Base-by-base conservation (phyloP, 805 yeast genomes). In the Candida multigemmis region DNA sequence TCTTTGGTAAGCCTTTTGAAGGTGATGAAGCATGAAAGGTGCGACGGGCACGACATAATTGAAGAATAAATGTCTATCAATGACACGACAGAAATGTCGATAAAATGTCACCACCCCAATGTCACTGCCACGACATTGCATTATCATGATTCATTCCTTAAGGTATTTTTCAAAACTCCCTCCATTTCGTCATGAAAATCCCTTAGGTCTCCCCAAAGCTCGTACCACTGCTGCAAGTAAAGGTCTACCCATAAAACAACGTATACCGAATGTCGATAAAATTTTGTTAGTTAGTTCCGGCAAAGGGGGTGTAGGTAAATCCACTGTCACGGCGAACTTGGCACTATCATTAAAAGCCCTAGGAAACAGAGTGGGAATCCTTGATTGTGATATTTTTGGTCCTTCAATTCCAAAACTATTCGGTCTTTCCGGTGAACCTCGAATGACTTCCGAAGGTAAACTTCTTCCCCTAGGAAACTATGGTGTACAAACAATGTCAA, bases 351-450 rank as follows among this genome's bases (percentile, higher is more conserved):
- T 84, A 26, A 68, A 68, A 21, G 43, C 57, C 15, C 42, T 52
- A 16, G 80, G 81, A 1, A 53, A 68, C 22, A 64, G 63, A 12
- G 75, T 74, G 1, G 94, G 94, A 0, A 44, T 84, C 2, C 55
- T 84, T 8, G 94, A 84, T 44, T 81, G 79, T 0, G 94, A 84
- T 46, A 64, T 84, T 6, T 84, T 82, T 52, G 94, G 94, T 0
- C 94, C 94, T 1, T 78, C 87, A 2, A 52, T 84, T 5, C 94
- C 94, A 0, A 74, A 71, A 33, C 56, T 84, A 36, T 59, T 84
- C 56, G 69, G 69, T n/a, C 56, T 84, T 6, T 37, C 56, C 2
- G 86, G 87, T 0, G 89, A 79, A 39, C 91, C 93, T 1, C 44
- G 79, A 15, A 43, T 78, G 8, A 52, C 71, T 0, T 45, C 42